Percentiles rank a stretch among this genome's conserved stretches.
Evolutionary conservation across 2,329 filamentous ascomycete genomes (phyloP).

Genomic region (Penicillium sp.): DNA sequence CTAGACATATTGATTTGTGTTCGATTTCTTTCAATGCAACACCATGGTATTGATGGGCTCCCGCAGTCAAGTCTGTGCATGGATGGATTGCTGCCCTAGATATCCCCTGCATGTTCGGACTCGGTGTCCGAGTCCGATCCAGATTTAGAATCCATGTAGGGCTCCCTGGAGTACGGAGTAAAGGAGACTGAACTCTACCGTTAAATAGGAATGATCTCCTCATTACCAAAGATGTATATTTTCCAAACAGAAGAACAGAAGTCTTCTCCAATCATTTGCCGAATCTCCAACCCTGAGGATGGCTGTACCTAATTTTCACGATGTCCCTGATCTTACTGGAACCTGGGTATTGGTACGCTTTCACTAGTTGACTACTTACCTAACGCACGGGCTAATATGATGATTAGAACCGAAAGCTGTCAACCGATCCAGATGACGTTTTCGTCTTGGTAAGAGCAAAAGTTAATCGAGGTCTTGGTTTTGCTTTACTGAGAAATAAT

Average conservation of each 20-base stretch:
- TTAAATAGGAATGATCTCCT: neutral
- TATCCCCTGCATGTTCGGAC: conserved; percentile 8
- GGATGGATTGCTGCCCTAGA: neutral
- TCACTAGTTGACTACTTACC: too few relatives aligned
- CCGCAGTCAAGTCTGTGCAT: neutral
- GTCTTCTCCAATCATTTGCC: neutral
- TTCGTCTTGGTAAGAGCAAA: conserved; percentile 15
- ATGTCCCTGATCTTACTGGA: conserved; percentile 13
- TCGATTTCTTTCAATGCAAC: neutral
- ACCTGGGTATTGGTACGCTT: conserved; percentile 17
- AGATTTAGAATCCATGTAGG: neutral
- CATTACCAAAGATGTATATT: neutral
- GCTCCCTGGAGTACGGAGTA: neutral
- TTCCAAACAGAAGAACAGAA: too few relatives aligned
- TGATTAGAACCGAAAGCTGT: conserved; percentile 19
- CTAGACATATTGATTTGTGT: neutral
- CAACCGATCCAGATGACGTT: conserved; percentile 20
- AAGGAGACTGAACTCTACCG: neutral
- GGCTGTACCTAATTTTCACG: conserved; percentile 3
- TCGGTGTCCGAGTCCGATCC: conserved; percentile 20
- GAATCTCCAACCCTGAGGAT: neutral
- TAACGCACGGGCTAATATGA: neutral
- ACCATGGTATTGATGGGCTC: neutral
- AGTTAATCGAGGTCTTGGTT: neutral
- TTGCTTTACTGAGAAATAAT: neutral